phyloP scores from a whole-genome alignment of 2,329 filamentous ascomycete species.

The Purpureocillium takamizusanense region DNA sequence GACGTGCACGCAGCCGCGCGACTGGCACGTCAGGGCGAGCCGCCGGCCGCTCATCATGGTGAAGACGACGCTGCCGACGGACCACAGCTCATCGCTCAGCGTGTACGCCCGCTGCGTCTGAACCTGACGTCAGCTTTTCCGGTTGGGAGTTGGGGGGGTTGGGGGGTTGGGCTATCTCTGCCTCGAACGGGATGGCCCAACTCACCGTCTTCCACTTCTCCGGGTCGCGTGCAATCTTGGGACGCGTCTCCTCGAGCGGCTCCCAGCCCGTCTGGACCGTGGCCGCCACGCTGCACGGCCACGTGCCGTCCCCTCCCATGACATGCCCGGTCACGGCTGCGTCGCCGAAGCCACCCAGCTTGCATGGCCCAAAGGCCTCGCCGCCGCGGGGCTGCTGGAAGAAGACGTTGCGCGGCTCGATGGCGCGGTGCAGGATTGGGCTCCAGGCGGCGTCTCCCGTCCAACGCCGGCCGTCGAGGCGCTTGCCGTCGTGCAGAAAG shows the following conservation, averaged over 20 bases:
- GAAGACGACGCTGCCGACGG: slow-evolving; percentile 27
- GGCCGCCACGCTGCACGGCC: slow-evolving; percentile 6
- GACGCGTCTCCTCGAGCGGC: slow-evolving; percentile 2
- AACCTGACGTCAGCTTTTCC: too few relatives aligned
- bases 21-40: slow-evolving; percentile 9
- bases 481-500: slow-evolving; percentile 42
- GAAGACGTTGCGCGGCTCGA: slow-evolving; percentile 39
- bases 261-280: slow-evolving; percentile 9
- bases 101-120: slow-evolving; percentile 29
- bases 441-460: slow-evolving; percentile 35
- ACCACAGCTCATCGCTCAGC: slow-evolving; percentile 25
- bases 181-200: slow-evolving; percentile 1
- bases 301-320: background rate
- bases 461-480: slow-evolving; percentile 11
- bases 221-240: slow-evolving; percentile 6
- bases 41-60: slow-evolving; percentile 29
- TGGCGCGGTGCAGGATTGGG: slow-evolving; percentile 39
- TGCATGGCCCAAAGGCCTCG: slow-evolving; percentile 45
- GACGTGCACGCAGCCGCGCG: slow-evolving; percentile 15
- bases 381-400: slow-evolving; percentile 36
- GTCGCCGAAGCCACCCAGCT: slow-evolving; percentile 39
- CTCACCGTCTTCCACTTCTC: background rate
- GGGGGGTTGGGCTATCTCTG: too few relatives aligned
- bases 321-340: slow-evolving; percentile 29
- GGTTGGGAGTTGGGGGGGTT: too few relatives aligned